phyloP scores from a whole-genome alignment of 768 basidiomycete species.

The Mycena belliarum region DNA sequence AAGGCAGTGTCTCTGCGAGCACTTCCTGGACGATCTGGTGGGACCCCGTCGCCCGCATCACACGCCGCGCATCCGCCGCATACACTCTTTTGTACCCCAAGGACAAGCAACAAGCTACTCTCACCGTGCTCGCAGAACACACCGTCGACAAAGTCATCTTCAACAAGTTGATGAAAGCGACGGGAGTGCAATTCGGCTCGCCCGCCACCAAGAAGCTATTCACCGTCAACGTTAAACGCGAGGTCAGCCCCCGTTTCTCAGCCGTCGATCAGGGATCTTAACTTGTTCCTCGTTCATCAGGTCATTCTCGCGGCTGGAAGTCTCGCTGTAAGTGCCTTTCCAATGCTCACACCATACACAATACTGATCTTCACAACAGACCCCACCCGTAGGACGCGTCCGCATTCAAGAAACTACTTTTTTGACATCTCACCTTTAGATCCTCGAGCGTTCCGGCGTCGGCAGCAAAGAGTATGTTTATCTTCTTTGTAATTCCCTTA shows the following conservation, averaged over 20 bases:
- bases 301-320: slow-evolving; percentile 19
- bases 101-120: slow-evolving; percentile 6
- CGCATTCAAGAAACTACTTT: background rate
- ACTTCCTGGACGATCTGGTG: slow-evolving; percentile 22
- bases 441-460: slow-evolving; percentile 18
- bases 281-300: too few species aligned
- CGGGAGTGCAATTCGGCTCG: slow-evolving; percentile 15
- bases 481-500: too few species aligned
- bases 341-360: too few species aligned
- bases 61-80: slow-evolving; percentile 14
- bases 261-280: too few species aligned
- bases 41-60: slow-evolving; percentile 15
- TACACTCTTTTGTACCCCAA: slow-evolving; percentile 16
- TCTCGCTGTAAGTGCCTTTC: slow-evolving; percentile 7
- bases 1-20: slow-evolving; percentile 7
- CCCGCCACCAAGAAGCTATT: background rate
- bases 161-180: slow-evolving; percentile 10
- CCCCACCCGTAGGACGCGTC: slow-evolving; percentile 5
- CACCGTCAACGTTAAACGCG: slow-evolving; percentile 9
- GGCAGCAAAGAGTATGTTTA: slow-evolving; percentile 11
- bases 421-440: background rate
- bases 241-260: too few species aligned
- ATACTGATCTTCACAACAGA: too few species aligned
- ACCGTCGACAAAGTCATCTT: slow-evolving; percentile 17
- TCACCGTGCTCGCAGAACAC: slow-evolving; percentile 15